phyloP scores from a whole-genome alignment of 2,329 filamentous ascomycete species.

The Eutypa lata region DNA sequence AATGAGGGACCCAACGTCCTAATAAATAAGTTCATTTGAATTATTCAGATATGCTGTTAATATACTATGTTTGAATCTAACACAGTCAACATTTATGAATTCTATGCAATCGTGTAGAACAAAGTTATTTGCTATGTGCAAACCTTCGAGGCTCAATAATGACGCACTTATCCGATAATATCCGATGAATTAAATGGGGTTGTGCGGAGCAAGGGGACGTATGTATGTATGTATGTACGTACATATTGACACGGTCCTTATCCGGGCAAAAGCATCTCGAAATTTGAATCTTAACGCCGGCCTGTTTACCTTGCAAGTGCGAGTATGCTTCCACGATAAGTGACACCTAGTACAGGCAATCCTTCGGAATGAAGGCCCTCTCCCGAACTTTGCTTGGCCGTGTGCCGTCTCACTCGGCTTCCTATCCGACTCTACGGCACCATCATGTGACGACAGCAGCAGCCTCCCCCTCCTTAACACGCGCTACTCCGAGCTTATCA shows the following conservation, averaged over 20 bases:
- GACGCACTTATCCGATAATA: neutral
- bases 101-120: neutral
- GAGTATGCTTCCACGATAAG: neutral
- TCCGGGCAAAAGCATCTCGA: too few relatives aligned
- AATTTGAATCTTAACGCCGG: too few relatives aligned
- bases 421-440: neutral
- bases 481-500: neutral
- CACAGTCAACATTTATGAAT: too few relatives aligned
- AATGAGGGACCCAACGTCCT: too few relatives aligned
- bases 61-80: too few relatives aligned
- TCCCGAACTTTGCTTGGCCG: neutral
- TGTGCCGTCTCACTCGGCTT: neutral
- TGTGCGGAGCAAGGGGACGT: neutral
- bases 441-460: neutral
- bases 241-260: too few relatives aligned
- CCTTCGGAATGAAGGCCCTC: neutral
- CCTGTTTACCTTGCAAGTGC: neutral
- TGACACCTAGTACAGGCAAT: neutral
- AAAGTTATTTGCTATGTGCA: neutral
- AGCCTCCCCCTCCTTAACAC: neutral
- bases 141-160: neutral
- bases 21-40: too few relatives aligned
- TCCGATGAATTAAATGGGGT: neutral
- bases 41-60: too few relatives aligned
- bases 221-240: too few relatives aligned